Conservation (phyloP, 2,329 filamentous ascomycete species). For the Neonectria ditissima region DNA sequence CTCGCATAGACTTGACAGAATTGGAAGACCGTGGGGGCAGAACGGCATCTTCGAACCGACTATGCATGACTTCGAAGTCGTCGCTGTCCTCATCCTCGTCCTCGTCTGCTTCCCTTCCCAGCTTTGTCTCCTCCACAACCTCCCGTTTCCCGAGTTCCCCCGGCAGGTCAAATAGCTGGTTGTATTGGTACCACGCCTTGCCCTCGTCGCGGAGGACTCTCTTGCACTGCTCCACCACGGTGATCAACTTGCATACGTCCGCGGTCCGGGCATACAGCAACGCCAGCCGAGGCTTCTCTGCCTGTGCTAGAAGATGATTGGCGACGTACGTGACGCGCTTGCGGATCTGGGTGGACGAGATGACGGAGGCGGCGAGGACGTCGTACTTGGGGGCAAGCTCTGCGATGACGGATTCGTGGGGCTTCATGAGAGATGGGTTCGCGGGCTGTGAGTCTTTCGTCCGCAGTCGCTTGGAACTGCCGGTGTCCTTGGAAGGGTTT, state of each 20-base stretch:
- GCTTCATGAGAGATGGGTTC: conserved; percentile 45
- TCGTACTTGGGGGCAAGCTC: conserved; percentile 61
- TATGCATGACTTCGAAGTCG: conserved; percentile 69
- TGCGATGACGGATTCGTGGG: conserved; percentile 57
- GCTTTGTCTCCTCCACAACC: conserved; percentile 57
- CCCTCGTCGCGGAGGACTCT: conserved; percentile 62
- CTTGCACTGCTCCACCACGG: conserved; percentile 74
- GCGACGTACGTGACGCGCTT: conserved; percentile 62
- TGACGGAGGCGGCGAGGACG: conserved; percentile 64
- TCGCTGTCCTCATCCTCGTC: conserved; percentile 49
- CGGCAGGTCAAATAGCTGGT: conserved; percentile 64
- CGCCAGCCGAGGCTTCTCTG: conserved; percentile 50
- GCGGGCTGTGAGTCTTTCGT: conserved; percentile 20
- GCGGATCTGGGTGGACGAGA: conserved; percentile 70
- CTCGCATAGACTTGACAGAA: conserved; percentile 66
- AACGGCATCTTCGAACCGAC: conserved; percentile 66
- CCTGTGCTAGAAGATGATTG: conserved; percentile 55
- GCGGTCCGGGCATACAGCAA: conserved; percentile 63
- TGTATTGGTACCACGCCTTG: conserved; percentile 67
- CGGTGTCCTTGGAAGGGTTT: conserved; percentile 15
- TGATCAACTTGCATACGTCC: conserved; percentile 74
- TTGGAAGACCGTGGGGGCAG: conserved; percentile 59
- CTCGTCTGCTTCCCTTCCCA: conserved; percentile 45
- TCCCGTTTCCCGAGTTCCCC: conserved; percentile 48
- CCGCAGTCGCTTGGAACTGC: conserved; percentile 28